phyloP scores from a whole-genome alignment of 805 yeast species.

The Hanseniaspora thailandica region DNA sequence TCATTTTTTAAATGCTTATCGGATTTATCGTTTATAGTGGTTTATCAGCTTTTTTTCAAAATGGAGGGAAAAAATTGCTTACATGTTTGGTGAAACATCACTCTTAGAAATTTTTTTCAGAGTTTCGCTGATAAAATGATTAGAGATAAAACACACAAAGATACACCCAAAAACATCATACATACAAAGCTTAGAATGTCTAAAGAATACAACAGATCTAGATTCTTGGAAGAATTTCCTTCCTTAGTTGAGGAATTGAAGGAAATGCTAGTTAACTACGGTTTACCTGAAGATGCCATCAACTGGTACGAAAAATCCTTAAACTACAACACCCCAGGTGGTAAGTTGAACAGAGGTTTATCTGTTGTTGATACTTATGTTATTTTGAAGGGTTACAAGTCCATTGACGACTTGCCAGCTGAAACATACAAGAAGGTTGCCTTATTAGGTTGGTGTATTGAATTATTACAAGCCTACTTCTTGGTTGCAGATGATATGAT shows the following conservation, averaged over 20 bases:
- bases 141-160: too few species aligned
- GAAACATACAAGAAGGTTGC: constrained; percentile 78
- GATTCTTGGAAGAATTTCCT: constrained; percentile 61
- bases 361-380: constrained; percentile 90
- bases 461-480: constrained; percentile 89
- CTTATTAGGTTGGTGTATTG: constrained; percentile 88
- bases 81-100: neutral
- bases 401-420: constrained; percentile 45
- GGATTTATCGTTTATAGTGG: constrained; percentile 1
- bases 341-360: constrained; percentile 90
- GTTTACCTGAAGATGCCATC: constrained; percentile 76
- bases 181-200: constrained; percentile 15
- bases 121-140: too few species aligned
- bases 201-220: constrained; percentile 32
- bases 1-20: too few species aligned
- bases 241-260: constrained; percentile 63
- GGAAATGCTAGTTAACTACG: constrained; percentile 49
- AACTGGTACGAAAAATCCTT: constrained; percentile 68
- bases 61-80: neutral
- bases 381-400: constrained; percentile 53
- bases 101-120: neutral
- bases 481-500: constrained; percentile 97
- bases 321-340: constrained; percentile 87
- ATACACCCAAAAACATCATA: too few species aligned
- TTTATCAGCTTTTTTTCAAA: neutral